These are phyloP conservation scores for Solanum dulcamara DNA, from an alignment of 257 asterid species.

Conservation along the genomic window DNA sequence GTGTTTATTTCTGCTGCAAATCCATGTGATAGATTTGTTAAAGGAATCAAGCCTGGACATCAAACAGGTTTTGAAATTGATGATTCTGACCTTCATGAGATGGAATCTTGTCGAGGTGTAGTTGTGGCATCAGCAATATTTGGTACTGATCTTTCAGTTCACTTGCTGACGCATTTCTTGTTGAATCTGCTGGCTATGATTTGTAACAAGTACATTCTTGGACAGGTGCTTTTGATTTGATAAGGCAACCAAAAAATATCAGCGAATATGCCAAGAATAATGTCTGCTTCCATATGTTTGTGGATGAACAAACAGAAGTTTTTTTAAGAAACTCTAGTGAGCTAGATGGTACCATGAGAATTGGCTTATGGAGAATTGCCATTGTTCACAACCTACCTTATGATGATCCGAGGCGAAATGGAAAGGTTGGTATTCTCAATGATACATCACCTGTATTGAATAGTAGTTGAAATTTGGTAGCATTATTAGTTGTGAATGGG, in stretches of 20 bases:
- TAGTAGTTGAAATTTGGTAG: background rate
- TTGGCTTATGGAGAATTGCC: constrained; percentile 75
- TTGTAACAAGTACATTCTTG: constrained; percentile 10
- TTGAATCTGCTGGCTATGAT: constrained; percentile 4
- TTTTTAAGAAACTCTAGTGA: constrained; percentile 49
- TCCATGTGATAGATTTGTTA: constrained; percentile 49
- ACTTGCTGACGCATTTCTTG: background rate
- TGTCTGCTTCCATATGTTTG: constrained; percentile 78
- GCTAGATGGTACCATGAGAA: constrained; percentile 48
- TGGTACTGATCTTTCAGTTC: constrained; percentile 33
- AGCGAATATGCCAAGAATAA: constrained; percentile 57
- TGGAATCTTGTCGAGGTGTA: constrained; percentile 76
- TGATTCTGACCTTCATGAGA: constrained; percentile 64
- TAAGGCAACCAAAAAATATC: constrained; percentile 72
- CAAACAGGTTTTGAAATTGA: constrained; percentile 77
- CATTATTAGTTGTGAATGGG: background rate
- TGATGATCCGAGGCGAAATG: constrained; percentile 88
- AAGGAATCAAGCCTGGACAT: constrained; percentile 70
- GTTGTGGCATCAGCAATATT: constrained; percentile 96
- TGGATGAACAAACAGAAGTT: constrained; percentile 62
- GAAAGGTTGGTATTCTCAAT: constrained; percentile 48
- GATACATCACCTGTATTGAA: background rate
- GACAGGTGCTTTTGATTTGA: constrained; percentile 82
- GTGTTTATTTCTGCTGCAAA: background rate
- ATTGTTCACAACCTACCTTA: constrained; percentile 79